phyloP scores from a whole-genome alignment of 768 basidiomycete genomes.

The Artomyces pyxidatus region DNA sequence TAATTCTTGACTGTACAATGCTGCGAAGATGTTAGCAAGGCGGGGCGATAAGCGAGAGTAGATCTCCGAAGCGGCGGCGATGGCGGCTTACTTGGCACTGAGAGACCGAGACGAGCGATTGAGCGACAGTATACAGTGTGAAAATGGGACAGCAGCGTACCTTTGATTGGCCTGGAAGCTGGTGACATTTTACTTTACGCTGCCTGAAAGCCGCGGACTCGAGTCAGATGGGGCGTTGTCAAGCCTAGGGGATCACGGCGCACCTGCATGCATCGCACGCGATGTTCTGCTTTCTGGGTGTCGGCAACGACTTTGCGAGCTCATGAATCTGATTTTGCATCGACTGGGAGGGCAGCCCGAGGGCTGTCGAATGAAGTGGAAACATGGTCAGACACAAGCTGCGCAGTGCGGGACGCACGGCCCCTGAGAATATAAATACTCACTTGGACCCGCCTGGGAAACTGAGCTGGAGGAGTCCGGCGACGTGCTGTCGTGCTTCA shows the following conservation, averaged over 20 bases:
- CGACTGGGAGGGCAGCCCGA: slow-evolving; percentile 53
- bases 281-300: slow-evolving; percentile 88
- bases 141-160: neutral
- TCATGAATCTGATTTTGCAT: slow-evolving; percentile 81
- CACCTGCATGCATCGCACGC: slow-evolving; percentile 91
- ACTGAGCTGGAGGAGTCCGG: slow-evolving; percentile 3
- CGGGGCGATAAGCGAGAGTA: neutral
- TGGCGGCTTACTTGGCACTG: slow-evolving; percentile 17
- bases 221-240: slow-evolving; percentile 11
- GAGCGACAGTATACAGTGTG: neutral
- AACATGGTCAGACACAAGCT: too few relatives aligned
- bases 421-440: slow-evolving; percentile 8
- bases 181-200: slow-evolving; percentile 85
- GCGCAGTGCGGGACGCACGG: slow-evolving; percentile 15
- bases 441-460: slow-evolving; percentile 12
- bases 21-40: slow-evolving; percentile 27
- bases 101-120: neutral
- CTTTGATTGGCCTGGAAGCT: slow-evolving; percentile 54
- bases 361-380: slow-evolving; percentile 24
- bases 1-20: slow-evolving; percentile 85
- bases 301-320: slow-evolving; percentile 69
- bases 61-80: neutral
- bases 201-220: slow-evolving; percentile 35
- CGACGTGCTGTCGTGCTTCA: neutral
- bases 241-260: slow-evolving; percentile 12